A percentile compares a stretch with the other conserved stretches of the same genome.
Evolutionary conservation across 139 green algal genomes (phyloP).

Genomic region (Yamagishiella unicocca): DNA sequence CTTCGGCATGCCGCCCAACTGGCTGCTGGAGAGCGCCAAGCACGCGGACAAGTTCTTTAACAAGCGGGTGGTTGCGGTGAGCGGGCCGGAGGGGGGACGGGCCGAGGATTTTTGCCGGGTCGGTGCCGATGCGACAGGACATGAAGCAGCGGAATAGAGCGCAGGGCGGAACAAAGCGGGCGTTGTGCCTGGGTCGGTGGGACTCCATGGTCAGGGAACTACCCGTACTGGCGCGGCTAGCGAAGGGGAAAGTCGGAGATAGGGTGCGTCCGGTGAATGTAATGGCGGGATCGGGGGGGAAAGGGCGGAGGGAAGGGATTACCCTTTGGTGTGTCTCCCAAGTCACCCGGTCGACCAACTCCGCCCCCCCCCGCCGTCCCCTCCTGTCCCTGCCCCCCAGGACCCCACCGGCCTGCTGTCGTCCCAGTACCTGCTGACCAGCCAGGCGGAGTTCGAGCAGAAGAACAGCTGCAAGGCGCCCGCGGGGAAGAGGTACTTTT

Average conservation of each 20-base stretch:
- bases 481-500: conserved; percentile 93
- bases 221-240: too few species aligned
- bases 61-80: conserved; percentile 6
- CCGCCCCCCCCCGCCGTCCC: background rate
- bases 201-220: too few species aligned
- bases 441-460: conserved; percentile 79
- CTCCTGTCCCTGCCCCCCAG: background rate
- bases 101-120: background rate
- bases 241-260: too few species aligned
- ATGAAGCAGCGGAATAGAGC: too few species aligned
- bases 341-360: too few species aligned
- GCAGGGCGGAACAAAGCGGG: too few species aligned
- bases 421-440: conserved; percentile 69
- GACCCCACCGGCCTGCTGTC: conserved; percentile 10
- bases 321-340: background rate
- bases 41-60: conserved; percentile 89
- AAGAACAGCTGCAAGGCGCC: conserved; percentile 63
- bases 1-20: conserved; percentile 80
- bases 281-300: too few species aligned
- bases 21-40: conserved; percentile 77
- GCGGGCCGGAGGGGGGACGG: background rate
- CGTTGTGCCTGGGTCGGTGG: too few species aligned
- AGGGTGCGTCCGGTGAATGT: too few species aligned
- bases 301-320: too few species aligned
- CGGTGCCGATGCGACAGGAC: too few species aligned